Evolutionary conservation across 345 rosid species (phyloP).

Genomic region (Bretschneidera sinensis): DNA sequence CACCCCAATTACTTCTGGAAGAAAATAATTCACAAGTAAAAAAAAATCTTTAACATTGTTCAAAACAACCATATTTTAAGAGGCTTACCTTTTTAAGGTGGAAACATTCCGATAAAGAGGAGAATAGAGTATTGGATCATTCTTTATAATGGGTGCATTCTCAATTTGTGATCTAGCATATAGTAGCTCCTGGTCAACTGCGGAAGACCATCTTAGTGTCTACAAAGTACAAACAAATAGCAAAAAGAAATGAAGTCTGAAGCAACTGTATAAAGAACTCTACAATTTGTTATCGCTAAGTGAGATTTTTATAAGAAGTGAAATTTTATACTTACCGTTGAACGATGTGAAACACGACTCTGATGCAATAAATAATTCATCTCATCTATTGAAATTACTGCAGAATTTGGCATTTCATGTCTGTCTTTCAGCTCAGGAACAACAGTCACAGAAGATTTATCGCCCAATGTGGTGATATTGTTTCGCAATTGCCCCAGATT

Average conservation of each 20-base stretch:
- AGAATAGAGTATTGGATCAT: slow-evolving; percentile 48
- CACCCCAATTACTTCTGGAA: not conserved
- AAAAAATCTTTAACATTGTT: too few species aligned
- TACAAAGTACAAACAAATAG: slow-evolving; percentile 22
- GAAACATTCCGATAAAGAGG: slow-evolving; percentile 73
- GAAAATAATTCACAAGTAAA: not conserved
- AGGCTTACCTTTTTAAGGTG: slow-evolving; percentile 62
- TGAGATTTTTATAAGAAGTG: too few species aligned
- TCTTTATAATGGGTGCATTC: slow-evolving; percentile 47
- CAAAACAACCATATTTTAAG: not conserved
- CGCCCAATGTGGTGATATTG: slow-evolving; percentile 12
- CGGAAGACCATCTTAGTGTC: slow-evolving; percentile 58
- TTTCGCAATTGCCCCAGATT: slow-evolving; percentile 26
- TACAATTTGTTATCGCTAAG: not conserved
- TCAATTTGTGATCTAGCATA: slow-evolving; percentile 60
- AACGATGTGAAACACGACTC: slow-evolving; percentile 42
- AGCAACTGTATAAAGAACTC: not conserved
- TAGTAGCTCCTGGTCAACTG: slow-evolving; percentile 51
- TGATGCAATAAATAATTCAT: slow-evolving; percentile 62
- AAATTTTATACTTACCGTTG: slow-evolving; percentile 37
- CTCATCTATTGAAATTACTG: slow-evolving; percentile 52
- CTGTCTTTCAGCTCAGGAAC: slow-evolving; percentile 27
- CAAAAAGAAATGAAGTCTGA: slow-evolving; percentile 11
- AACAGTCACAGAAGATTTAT: slow-evolving; percentile 20
- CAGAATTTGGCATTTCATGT: slow-evolving; percentile 30